Conservation (phyloP, 108 stramenopile species). For the Cyclotella atomus region DNA sequence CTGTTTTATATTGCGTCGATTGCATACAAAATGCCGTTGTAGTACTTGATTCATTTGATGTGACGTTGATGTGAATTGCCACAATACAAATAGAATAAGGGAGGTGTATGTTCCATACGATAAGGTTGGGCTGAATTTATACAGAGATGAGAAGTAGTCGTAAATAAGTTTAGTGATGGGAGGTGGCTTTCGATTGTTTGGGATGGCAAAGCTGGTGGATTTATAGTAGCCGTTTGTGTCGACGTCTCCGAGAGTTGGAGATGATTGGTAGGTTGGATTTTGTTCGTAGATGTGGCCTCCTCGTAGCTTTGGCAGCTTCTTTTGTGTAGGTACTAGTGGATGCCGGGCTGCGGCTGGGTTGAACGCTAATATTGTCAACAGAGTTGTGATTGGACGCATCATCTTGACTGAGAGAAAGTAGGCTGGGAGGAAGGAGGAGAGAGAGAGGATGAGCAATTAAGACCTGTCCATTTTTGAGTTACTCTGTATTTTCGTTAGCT, state of each 20-base stretch:
- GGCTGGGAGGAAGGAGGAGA: neutral
- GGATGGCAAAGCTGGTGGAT: slow-evolving; percentile 3
- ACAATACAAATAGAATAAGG: slow-evolving; percentile 55
- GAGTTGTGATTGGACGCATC: neutral
- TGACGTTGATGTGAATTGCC: slow-evolving; percentile 54
- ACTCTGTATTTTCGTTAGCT: no score
- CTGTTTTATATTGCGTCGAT: slow-evolving; percentile 44
- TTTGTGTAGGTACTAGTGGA: neutral
- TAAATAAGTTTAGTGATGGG: slow-evolving; percentile 26
- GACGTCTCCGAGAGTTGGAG: slow-evolving; percentile 31
- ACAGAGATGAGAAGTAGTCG: slow-evolving; percentile 29
- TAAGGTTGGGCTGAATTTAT: slow-evolving; percentile 43
- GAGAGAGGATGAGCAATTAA: neutral
- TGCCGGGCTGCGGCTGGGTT: neutral
- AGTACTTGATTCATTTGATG: slow-evolving; percentile 17
- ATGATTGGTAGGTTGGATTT: slow-evolving; percentile 36
- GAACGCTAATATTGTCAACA: neutral
- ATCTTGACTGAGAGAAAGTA: neutral
- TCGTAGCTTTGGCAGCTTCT: slow-evolving; percentile 9
- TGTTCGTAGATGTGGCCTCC: slow-evolving; percentile 25
- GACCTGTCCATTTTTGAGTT: no score
- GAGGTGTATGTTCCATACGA: slow-evolving; percentile 33
- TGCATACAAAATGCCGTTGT: slow-evolving; percentile 62
- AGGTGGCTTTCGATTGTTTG: slow-evolving; percentile 27
- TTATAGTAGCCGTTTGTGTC: slow-evolving; percentile 29